Base-by-base conservation (phyloP, 192 early-diverging fungal genomes). In the Entomortierella parvispora region DNA sequence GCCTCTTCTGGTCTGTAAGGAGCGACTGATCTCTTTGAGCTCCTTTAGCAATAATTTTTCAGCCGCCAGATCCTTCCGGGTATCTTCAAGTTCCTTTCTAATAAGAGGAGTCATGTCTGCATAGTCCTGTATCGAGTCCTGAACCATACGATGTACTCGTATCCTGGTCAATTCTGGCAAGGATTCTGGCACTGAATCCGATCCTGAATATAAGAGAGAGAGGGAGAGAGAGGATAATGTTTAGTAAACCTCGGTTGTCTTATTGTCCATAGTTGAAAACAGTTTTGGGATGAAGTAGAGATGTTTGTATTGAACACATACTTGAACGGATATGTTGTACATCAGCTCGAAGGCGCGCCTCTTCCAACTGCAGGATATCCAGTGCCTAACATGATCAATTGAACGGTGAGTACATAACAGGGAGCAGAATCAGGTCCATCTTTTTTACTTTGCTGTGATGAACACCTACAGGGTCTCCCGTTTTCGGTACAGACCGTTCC, bases 1-100 rank as follows among this genome's bases (percentile, higher is more conserved):
- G 17, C 28, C n/a, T 20, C 60, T 58, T 46, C 74, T 61, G 37
- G 74, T 65, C 58, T 77, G 65, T 47, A 77, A 68, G 37, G 74
- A 65, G n/a, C 44, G 53, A 20, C 47, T 52, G 42, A 77, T 77
- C 54, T 68, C 74, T 29, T 63, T 47, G 6, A 68, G 40, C 10
- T 77, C 74, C n/a, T 64, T 62, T 18, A 77, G 23, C 11, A 68
- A 37, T 26, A 51, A 31, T 5, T 53, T 68, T 44, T 77, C 74
- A 9, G 40, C 55, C 2, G 43, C 17, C 11, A 77, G 61, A 40
- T 77, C 74, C 32, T 54, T 17, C 45, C 37, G 40, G 28, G 61
- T 64, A n/a, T 64, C 74, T 4, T 68, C 66, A 9, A 77, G 43
- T 29, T 77, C 74, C 8, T 26, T 23, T 18, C 43, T 49, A 3